A percentile compares a stretch with the other conserved stretches of the same genome.
Evolutionary conservation across 2,329 filamentous ascomycete species (phyloP).

Genomic region (Penicillium expansum): DNA sequence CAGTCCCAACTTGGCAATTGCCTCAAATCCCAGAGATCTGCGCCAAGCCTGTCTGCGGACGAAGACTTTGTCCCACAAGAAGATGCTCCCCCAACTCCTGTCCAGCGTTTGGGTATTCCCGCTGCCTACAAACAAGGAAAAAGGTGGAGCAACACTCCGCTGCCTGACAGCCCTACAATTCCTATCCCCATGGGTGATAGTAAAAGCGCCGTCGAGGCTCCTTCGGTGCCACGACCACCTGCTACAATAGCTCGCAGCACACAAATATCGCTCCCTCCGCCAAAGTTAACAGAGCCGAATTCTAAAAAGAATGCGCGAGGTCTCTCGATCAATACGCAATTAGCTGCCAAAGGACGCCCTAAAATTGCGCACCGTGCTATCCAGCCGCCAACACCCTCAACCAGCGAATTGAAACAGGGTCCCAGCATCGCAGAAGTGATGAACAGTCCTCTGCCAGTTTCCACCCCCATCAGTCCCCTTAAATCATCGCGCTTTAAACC

Average conservation of each 20-base stretch:
- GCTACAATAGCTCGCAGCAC: constrained; percentile 8
- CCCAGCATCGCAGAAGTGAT: constrained; percentile 44
- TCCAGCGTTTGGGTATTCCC: constrained; percentile 30
- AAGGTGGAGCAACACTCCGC: constrained; percentile 32
- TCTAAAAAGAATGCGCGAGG: constrained; percentile 40
- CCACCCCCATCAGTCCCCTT: constrained; percentile 23
- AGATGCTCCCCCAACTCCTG: constrained; percentile 12
- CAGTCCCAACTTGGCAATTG: constrained; percentile 3
- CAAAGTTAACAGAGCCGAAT: constrained; percentile 17
- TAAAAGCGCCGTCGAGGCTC: constrained; percentile 4
- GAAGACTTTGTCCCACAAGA: constrained; percentile 10
- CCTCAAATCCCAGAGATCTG: constrained; percentile 33
- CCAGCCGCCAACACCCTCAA: constrained; percentile 38
- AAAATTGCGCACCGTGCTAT: constrained; percentile 38
- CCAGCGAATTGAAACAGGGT: constrained; percentile 23
- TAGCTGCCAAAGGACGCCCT: constrained; percentile 33
- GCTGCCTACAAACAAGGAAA: constrained; percentile 33
- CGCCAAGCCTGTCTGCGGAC: constrained; percentile 30
- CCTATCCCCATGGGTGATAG: constrained; percentile 21
- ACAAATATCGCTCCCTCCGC: constrained; percentile 12
- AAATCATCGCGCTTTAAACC: constrained; percentile 32
- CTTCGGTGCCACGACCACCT: constrained; percentile 12
- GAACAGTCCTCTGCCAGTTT: constrained; percentile 38
- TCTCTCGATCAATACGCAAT: constrained; percentile 41
- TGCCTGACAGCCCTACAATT: constrained; percentile 38